Evolutionary conservation across 106 monocot species (phyloP).

Genomic region (Dendrobium nobile): DNA sequence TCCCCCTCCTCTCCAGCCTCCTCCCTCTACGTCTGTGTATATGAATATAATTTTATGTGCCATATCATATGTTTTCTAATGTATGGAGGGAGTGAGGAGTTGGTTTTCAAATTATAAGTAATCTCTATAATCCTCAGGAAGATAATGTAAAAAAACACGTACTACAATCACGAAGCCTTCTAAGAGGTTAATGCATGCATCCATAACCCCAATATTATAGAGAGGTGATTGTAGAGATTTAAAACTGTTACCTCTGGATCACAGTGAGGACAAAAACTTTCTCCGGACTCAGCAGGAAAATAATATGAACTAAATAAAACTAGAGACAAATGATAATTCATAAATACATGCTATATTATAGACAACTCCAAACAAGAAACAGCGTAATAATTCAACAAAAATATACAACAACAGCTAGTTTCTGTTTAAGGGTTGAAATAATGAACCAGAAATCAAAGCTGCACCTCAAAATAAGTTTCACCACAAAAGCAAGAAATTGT

Average conservation of each 20-base stretch:
- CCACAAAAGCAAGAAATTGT: conserved; percentile 83
- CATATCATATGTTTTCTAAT: no score
- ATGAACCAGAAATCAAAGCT: conserved; percentile 5
- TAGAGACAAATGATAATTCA: conserved; percentile 1
- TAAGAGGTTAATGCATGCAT: no score
- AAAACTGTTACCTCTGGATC: not conserved
- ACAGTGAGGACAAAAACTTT: not conserved
- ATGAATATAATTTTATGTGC: no score
- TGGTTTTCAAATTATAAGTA: no score
- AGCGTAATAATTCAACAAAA: not conserved
- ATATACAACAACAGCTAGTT: not conserved
- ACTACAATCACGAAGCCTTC: not conserved
- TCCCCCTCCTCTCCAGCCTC: no score
- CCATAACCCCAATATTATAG: no score
- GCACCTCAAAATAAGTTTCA: conserved; percentile 80
- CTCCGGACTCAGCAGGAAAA: not conserved
- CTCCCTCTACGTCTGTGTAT: not conserved
- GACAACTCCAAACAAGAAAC: not conserved
- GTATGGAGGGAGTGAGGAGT: no score
- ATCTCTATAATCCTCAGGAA: no score
- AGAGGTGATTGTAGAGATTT: no score
- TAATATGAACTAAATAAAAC: not conserved
- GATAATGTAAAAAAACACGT: no score
- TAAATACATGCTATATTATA: not conserved
- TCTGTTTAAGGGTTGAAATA: not conserved